These are phyloP conservation scores for Melastoma candidum DNA, from an alignment of 441 rosid species.

Conservation along the genomic window DNA sequence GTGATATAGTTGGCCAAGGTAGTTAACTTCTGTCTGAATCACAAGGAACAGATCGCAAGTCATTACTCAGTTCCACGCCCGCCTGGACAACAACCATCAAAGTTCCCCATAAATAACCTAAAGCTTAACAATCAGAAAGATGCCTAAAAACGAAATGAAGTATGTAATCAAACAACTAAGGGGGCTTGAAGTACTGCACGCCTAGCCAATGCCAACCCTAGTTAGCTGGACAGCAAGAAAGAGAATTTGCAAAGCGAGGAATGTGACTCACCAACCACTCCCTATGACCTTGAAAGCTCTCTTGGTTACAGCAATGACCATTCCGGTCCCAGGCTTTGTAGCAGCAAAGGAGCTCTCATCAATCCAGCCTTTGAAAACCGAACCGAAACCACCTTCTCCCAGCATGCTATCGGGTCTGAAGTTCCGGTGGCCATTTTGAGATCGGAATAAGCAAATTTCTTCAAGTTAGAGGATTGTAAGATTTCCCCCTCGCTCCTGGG, in stretches of 20 bases:
- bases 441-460: conserved; percentile 48
- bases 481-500: conserved; percentile 82
- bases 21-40: conserved; percentile 74
- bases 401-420: conserved; percentile 80
- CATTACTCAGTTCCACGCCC: no score
- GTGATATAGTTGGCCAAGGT: conserved; percentile 68
- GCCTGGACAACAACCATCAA: no score
- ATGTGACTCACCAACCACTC: conserved; percentile 80
- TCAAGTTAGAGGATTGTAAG: conserved; percentile 64
- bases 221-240: background rate
- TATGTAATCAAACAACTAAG: no score
- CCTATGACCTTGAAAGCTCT: conserved; percentile 75
- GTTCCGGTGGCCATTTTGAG: conserved; percentile 74
- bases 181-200: no score
- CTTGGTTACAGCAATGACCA: conserved; percentile 80
- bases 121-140: no score
- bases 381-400: conserved; percentile 97
- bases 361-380: conserved; percentile 94
- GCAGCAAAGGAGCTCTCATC: conserved; percentile 59
- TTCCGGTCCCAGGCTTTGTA: conserved; percentile 77
- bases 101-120: no score
- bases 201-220: background rate
- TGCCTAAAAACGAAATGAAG: no score
- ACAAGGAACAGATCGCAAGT: no score
- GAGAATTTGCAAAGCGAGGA: conserved; percentile 3